These are phyloP conservation scores for Jamesozyma hellenica DNA, from an alignment of 805 yeast genomes.

Conservation along the genomic window DNA sequence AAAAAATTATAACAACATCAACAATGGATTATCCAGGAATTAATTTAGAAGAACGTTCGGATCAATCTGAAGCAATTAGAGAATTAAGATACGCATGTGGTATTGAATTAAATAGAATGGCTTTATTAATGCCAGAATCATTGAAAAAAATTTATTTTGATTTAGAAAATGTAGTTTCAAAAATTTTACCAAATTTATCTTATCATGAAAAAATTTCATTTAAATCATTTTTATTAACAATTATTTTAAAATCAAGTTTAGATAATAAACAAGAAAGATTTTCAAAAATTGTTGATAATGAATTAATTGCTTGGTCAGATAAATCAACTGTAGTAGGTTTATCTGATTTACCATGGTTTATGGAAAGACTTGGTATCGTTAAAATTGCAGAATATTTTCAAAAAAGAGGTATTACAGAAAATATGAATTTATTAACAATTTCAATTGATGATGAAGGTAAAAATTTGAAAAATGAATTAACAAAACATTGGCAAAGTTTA, in stretches of 20 bases:
- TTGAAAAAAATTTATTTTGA: slow-evolving; percentile 72
- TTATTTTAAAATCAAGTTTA: slow-evolving; percentile 75
- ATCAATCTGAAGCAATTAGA: slow-evolving; percentile 70
- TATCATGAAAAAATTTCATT: slow-evolving; percentile 91
- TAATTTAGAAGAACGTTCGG: slow-evolving; percentile 39
- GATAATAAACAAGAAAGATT: slow-evolving; percentile 69
- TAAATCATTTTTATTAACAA: slow-evolving; percentile 82
- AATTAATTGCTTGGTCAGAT: slow-evolving; percentile 84
- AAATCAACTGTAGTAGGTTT: slow-evolving; percentile 84
- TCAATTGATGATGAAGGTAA: slow-evolving; percentile 87
- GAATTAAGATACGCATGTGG: slow-evolving; percentile 90
- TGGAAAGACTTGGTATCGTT: slow-evolving; percentile 94
- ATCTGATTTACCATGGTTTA: slow-evolving; percentile 88
- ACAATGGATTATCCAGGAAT: slow-evolving; percentile 69
- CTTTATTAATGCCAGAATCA: slow-evolving; percentile 89
- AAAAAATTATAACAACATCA: slow-evolving; percentile 72
- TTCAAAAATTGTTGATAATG: slow-evolving; percentile 85
- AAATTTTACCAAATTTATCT: slow-evolving; percentile 62
- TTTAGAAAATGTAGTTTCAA: slow-evolving; percentile 69
- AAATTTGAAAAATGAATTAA: slow-evolving; percentile 60
- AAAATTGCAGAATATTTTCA: slow-evolving; percentile 86
- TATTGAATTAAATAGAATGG: slow-evolving; percentile 86
- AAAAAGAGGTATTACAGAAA: slow-evolving; percentile 66
- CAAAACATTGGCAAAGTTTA: slow-evolving; percentile 85
- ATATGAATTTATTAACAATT: slow-evolving; percentile 63